Percentiles rank a stretch among this genome's conserved stretches.
phyloP scores from a whole-genome alignment of 1,139 yeast genomes.

The Saccharomyces hybrid region DNA sequence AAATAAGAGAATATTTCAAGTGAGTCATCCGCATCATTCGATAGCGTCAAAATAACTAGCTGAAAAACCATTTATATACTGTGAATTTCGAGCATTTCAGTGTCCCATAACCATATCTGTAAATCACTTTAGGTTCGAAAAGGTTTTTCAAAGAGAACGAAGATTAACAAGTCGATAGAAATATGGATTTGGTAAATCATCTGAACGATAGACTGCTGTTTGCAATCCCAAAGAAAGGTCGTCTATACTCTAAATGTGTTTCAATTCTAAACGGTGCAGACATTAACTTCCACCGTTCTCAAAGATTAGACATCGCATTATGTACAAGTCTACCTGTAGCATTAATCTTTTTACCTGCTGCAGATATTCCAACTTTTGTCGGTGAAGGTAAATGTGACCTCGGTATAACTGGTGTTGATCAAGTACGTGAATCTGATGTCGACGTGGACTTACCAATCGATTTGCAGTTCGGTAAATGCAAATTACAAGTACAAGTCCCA shows the following conservation, averaged over 20 bases:
- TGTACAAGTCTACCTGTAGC: conserved; percentile 91
- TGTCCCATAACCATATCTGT: not conserved
- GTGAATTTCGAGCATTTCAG: not conserved
- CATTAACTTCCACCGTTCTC: conserved; percentile 83
- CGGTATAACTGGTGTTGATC: conserved; percentile 96
- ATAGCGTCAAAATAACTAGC: not conserved
- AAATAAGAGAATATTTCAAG: not conserved
- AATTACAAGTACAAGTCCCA: conserved; percentile 92
- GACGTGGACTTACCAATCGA: conserved; percentile 72
- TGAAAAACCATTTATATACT: not conserved
- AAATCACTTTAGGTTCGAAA: not conserved
- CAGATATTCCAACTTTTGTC: conserved; percentile 93
- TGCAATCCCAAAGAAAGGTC: conserved; percentile 97
- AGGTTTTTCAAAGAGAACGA: not conserved
- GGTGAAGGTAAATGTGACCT: conserved; percentile 96
- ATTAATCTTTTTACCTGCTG: conserved; percentile 90
- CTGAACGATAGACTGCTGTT: conserved; percentile 83
- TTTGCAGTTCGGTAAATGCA: conserved; percentile 80
- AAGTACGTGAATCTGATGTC: conserved; percentile 77
- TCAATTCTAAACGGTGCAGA: conserved; percentile 81
- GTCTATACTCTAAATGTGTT: conserved; percentile 84
- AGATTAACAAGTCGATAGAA: not conserved
- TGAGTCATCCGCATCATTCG: not conserved
- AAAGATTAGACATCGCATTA: conserved; percentile 86
- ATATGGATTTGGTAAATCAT: conserved; percentile 93